These are phyloP conservation scores for Henningerozyma blattae DNA, from an alignment of 805 yeast species.

Conservation along the genomic window DNA sequence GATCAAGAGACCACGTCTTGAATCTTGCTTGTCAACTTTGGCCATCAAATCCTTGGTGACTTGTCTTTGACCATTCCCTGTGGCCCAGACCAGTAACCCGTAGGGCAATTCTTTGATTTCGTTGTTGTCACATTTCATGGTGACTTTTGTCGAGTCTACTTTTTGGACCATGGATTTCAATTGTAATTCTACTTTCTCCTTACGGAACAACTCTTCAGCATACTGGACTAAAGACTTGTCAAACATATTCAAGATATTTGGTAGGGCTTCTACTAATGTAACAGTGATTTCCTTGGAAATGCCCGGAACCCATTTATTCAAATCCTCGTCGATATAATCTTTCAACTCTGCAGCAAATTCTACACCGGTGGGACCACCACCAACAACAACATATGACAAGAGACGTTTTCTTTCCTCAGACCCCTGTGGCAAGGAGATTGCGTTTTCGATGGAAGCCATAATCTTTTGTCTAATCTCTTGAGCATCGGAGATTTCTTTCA, in stretches of 20 bases:
- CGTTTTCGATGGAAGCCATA: constrained; percentile 83
- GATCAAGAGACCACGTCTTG: constrained; percentile 82
- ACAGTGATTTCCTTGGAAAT: constrained; percentile 74
- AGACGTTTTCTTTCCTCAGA: constrained; percentile 76
- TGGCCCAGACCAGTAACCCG: constrained; percentile 94
- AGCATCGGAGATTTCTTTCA: constrained; percentile 86
- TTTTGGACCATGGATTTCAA: constrained; percentile 82
- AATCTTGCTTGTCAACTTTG: constrained; percentile 60
- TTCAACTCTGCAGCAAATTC: constrained; percentile 94
- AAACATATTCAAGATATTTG: constrained; percentile 72
- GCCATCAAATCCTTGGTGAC: constrained; percentile 55
- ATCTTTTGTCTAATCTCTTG: constrained; percentile 70
- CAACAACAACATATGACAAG: constrained; percentile 82
- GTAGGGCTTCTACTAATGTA: constrained; percentile 80
- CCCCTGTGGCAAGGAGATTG: constrained; percentile 59
- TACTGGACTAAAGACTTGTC: constrained; percentile 59
- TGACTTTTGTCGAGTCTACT: constrained; percentile 60
- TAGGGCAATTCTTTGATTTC: constrained; percentile 76
- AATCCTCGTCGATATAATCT: constrained; percentile 88
- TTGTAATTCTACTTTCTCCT: constrained; percentile 57
- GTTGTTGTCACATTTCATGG: constrained; percentile 54
- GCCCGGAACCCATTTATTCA: constrained; percentile 79
- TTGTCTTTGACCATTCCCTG: constrained; percentile 87
- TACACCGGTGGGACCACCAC: constrained; percentile 99
- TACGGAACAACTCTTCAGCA: constrained; percentile 66